Evolutionary conservation across 352 stramenopile species (phyloP), one percentile per base, ranked within the genome.

Genomic region (Pilasporangium apinafurcum): DNA sequence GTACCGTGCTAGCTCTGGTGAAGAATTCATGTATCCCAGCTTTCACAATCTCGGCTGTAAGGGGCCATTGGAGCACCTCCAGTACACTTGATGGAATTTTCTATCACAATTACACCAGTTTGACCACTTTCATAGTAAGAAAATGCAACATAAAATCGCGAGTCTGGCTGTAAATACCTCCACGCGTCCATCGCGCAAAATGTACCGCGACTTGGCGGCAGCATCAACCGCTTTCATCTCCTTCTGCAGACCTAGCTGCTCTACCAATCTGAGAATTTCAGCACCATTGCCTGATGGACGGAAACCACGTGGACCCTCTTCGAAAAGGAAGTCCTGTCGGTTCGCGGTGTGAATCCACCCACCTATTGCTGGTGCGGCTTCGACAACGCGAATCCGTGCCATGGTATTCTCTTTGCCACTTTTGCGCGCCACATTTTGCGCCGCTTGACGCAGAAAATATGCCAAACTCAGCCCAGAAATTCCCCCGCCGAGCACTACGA

Each of bases 211-310:
- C 22, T 81, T 75, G 8, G 82, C 78, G 0, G 63, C 48, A 2
- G 70, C 66, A 29, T 80, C 68, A 29, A 90, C 75, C 0, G 72
- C 65, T 29, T 72, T 59, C 72, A 92, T 80, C 31, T 86, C 44
- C 4, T 53, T 21, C 41, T 93, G 53, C 8, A 95, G 59, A 9
- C 65, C 27, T 12, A 95, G 64, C 47, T 92, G 51, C 57, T 94
- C 81, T 20, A 94, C 71, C 12, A 95, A 65, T 2, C 72, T 71
- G 48, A 95, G 57, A 62, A 93, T 89, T 56, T 93, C 78, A 31
- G 81, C 63, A 20, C 84, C 84, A 30, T 91, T 94, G 46, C 78
- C 76, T 30, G 76, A 90, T 20, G 84, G 84, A 1, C 84, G 78
- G 37, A 95, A 94, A 38, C 80, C 81, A 42, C 84, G 63, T 31